Evolutionary conservation across 2,329 filamentous ascomycete species (phyloP).

Genomic region (Penicillium sp.): DNA sequence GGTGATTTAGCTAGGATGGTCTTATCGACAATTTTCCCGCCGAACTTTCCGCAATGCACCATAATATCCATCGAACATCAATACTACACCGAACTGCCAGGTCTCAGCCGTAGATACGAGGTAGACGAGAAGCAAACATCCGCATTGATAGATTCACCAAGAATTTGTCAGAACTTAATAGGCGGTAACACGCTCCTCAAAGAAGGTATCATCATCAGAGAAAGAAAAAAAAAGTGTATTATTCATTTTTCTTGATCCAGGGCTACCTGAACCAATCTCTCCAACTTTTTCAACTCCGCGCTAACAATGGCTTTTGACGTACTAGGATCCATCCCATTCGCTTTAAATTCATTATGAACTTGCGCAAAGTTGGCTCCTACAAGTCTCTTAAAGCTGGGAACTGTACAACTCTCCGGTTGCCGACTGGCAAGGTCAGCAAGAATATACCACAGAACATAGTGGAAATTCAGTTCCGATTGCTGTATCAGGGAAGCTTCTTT

Average conservation of each 20-base stretch:
- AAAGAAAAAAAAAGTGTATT: background rate
- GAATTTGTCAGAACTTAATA: background rate
- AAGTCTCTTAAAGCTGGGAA: slow-evolving; percentile 37
- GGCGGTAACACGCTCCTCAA: background rate
- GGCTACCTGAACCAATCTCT: slow-evolving; percentile 36
- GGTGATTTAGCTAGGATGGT: too few species aligned
- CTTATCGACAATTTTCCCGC: too few species aligned
- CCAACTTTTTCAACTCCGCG: slow-evolving; percentile 56
- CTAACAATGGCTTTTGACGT: slow-evolving; percentile 29
- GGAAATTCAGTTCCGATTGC: slow-evolving; percentile 35
- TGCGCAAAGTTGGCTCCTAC: slow-evolving; percentile 32
- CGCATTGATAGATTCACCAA: background rate
- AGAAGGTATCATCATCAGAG: background rate
- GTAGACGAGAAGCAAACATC: background rate
- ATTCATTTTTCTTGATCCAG: slow-evolving; percentile 30
- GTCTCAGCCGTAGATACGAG: background rate
- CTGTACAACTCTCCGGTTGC: slow-evolving; percentile 32
- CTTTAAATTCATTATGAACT: slow-evolving; percentile 33
- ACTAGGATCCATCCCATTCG: slow-evolving; percentile 33
- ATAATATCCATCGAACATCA: too few species aligned
- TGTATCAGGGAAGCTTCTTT: slow-evolving; percentile 25
- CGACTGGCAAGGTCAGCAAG: slow-evolving; percentile 33
- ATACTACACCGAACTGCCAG: background rate
- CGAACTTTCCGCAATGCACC: too few species aligned
- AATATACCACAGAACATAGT: slow-evolving; percentile 41